Conservation (phyloP, 2,329 filamentous ascomycete genomes). For the Monilinia fructigena region DNA sequence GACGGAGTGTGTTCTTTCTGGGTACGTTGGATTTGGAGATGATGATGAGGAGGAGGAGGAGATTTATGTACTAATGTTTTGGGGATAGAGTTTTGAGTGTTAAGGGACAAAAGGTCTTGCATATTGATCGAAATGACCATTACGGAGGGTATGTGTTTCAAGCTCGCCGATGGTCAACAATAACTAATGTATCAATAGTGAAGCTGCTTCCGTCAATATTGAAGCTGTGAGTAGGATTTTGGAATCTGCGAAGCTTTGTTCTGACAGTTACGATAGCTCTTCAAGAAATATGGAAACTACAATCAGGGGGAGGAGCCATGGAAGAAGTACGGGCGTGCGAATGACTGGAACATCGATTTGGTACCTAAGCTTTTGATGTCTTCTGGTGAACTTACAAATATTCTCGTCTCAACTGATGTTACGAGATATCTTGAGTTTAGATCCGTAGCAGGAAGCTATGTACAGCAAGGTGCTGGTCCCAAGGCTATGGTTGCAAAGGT, state of each 20-base stretch:
- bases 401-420: conserved; percentile 92
- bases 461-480: conserved; percentile 79
- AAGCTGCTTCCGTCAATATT: conserved; percentile 95
- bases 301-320: conserved; percentile 80
- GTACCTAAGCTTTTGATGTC: conserved; percentile 99
- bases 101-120: conserved; percentile 98
- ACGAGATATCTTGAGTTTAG: conserved; percentile 89
- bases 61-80: background rate
- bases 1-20: conserved; percentile 98
- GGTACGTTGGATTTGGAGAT: conserved; percentile 55
- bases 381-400: conserved; percentile 96
- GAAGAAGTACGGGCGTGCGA: conserved; percentile 94
- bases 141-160: conserved; percentile 75
- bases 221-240: conserved; percentile 65
- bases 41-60: background rate
- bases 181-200: conserved; percentile 50
- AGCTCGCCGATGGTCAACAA: conserved; percentile 35
- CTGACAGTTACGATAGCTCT: conserved; percentile 63
- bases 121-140: conserved; percentile 98
- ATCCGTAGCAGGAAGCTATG: conserved; percentile 93
- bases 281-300: conserved; percentile 93
- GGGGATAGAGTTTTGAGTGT: conserved; percentile 79
- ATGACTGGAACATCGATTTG: conserved; percentile 99
- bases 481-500: conserved; percentile 97
- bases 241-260: conserved; percentile 26